Evolutionary conservation across 768 basidiomycete genomes (phyloP).

Genomic region (Tremella fuciformis): DNA sequence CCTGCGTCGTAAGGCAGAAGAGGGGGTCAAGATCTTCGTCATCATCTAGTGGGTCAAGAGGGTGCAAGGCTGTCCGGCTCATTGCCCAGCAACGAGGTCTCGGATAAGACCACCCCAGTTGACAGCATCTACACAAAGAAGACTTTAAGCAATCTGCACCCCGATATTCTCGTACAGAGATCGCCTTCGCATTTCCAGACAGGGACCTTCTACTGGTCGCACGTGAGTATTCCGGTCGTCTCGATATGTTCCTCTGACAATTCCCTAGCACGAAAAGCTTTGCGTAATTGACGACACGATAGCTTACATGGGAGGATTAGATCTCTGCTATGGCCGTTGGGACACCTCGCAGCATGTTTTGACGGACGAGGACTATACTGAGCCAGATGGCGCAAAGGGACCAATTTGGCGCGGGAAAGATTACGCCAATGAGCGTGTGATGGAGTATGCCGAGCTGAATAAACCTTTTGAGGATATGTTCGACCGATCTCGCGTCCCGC

Average conservation of each 20-base stretch:
- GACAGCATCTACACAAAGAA: conserved; percentile 96
- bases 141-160: conserved; percentile 70
- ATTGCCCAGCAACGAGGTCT: conserved; percentile 78
- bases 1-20: conserved; percentile 83
- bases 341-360: conserved; percentile 92
- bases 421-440: conserved; percentile 83
- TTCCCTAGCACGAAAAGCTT: conserved; percentile 76
- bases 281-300: conserved; percentile 97
- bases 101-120: conserved; percentile 86
- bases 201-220: conserved; percentile 98
- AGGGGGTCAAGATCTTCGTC: conserved; percentile 92
- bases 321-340: conserved; percentile 69
- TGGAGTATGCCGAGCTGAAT: conserved; percentile 78
- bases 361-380: conserved; percentile 68
- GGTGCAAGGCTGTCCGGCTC: conserved; percentile 5
- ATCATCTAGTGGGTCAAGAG: conserved; percentile 73
- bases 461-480: conserved; percentile 96
- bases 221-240: conserved; percentile 48
- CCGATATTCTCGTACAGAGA: conserved; percentile 92
- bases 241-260: too few species aligned
- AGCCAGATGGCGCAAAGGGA: conserved; percentile 59
- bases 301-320: conserved; percentile 96
- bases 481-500: conserved; percentile 78
- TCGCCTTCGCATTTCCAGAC: conserved; percentile 97
- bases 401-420: conserved; percentile 94